Conservation (phyloP, 1,284 basidiomycete genomes). For the Waitea zeae region DNA sequence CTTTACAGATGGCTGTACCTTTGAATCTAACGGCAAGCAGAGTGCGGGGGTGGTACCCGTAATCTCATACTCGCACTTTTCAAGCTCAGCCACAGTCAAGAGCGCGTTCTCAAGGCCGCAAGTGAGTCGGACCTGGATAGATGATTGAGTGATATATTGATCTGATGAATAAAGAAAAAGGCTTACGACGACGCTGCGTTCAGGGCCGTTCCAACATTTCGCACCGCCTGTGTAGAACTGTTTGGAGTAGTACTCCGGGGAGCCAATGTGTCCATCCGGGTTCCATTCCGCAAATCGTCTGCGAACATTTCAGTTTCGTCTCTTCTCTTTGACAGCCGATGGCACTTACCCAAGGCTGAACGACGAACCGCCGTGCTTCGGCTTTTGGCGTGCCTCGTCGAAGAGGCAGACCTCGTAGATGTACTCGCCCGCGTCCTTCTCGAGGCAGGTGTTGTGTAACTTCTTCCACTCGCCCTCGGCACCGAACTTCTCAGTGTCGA, state of each 20-base stretch:
- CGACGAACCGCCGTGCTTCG: slow-evolving; percentile 62
- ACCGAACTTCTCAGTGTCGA: slow-evolving; percentile 56
- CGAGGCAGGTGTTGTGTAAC: slow-evolving; percentile 69
- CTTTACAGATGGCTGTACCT: slow-evolving; percentile 14
- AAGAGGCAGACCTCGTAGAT: slow-evolving; percentile 97
- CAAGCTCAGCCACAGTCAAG: slow-evolving; percentile 73
- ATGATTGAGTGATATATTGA: neutral
- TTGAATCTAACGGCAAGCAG: slow-evolving; percentile 50
- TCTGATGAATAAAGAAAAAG: neutral
- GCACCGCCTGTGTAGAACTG: slow-evolving; percentile 74
- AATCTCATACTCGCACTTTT: slow-evolving; percentile 95
- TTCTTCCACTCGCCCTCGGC: slow-evolving; percentile 90
- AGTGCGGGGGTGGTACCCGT: slow-evolving; percentile 81
- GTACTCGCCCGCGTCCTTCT: slow-evolving; percentile 78
- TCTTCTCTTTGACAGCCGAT: neutral
- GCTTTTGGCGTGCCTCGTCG: slow-evolving; percentile 75
- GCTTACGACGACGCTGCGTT: slow-evolving; percentile 60
- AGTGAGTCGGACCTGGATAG: slow-evolving; percentile 48
- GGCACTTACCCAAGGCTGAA: slow-evolving; percentile 66
- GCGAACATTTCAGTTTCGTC: slow-evolving; percentile 4
- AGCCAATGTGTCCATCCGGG: slow-evolving; percentile 33
- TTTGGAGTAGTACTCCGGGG: slow-evolving; percentile 61
- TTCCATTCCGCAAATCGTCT: slow-evolving; percentile 75
- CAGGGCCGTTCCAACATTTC: slow-evolving; percentile 95
- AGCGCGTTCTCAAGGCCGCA: slow-evolving; percentile 83